A percentile compares a stretch with the other conserved stretches of the same genome.
phyloP scores from a whole-genome alignment of 768 basidiomycete genomes.

The Hydnomerulius pinastri region DNA sequence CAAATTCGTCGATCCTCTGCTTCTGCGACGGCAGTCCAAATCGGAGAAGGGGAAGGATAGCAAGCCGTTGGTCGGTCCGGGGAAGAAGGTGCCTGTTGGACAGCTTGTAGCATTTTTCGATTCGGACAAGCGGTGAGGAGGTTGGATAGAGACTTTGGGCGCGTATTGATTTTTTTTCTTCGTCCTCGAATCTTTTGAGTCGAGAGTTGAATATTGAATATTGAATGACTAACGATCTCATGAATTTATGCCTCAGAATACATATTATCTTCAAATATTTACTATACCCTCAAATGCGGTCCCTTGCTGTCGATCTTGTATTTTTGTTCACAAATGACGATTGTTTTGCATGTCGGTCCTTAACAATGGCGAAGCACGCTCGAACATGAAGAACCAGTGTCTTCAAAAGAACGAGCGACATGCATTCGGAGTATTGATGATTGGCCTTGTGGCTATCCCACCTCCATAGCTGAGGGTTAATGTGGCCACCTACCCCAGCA shows the following conservation, averaged over 20 bases:
- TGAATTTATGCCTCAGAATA: too few relatives aligned
- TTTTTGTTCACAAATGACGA: conserved; percentile 2
- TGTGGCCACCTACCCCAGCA: too few relatives aligned
- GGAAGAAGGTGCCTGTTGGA: conserved; percentile 70
- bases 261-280: background rate
- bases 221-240: conserved; percentile 1
- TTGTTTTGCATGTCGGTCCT: background rate
- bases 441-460: too few relatives aligned
- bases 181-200: background rate
- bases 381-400: too few relatives aligned
- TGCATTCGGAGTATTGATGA: too few relatives aligned
- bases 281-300: background rate
- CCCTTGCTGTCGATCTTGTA: conserved; percentile 1
- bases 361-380: too few relatives aligned
- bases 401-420: too few relatives aligned
- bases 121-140: conserved; percentile 23
- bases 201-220: background rate
- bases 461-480: too few relatives aligned
- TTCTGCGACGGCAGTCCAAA: conserved; percentile 65
- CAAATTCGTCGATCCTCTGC: conserved; percentile 78
- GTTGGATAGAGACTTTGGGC: too few relatives aligned
- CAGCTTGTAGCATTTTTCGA: conserved; percentile 88
- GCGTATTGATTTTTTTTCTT: background rate
- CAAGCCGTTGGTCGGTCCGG: conserved; percentile 36
- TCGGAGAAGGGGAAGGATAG: conserved; percentile 43